These are phyloP conservation scores for Fusarium kyushuense DNA, from an alignment of 2,329 filamentous ascomycete genomes.

Conservation along the genomic window DNA sequence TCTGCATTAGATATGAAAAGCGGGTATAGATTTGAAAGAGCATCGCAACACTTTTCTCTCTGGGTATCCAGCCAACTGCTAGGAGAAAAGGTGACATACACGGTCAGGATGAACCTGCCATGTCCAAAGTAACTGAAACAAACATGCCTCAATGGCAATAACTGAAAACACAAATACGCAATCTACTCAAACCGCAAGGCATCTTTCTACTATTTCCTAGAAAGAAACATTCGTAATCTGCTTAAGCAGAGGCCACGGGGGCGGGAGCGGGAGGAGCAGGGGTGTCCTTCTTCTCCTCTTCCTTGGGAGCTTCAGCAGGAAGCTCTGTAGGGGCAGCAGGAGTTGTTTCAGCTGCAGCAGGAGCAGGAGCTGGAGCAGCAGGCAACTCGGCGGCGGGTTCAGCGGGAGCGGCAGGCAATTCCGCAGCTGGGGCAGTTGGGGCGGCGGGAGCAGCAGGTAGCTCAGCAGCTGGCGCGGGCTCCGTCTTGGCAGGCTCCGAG, in stretches of 20 bases:
- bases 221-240: not conserved
- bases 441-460: constrained; percentile 39
- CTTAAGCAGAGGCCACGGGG: constrained; percentile 43
- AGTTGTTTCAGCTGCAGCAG: no score
- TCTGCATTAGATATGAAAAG: constrained; percentile 43
- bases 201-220: not conserved
- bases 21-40: constrained; percentile 52
- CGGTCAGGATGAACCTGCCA: constrained; percentile 9
- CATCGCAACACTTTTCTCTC: constrained; percentile 46
- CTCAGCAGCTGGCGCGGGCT: constrained; percentile 33
- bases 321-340: constrained; percentile 39
- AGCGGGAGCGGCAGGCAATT: constrained; percentile 40
- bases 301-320: constrained; percentile 44
- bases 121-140: constrained; percentile 3
- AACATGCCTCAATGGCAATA: constrained; percentile 8
- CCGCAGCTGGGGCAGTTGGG: constrained; percentile 36
- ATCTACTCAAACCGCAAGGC: constrained; percentile 8
- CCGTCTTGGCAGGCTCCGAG: constrained; percentile 47
- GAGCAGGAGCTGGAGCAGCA: constrained; percentile 44
- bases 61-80: constrained; percentile 51
- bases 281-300: constrained; percentile 46
- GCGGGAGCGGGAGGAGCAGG: constrained; percentile 43
- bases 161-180: constrained; percentile 4
- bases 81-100: constrained; percentile 42
- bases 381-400: constrained; percentile 41